Evolutionary conservation across 345 rosid species (phyloP).

Genomic region (Pistacia integerrima): DNA sequence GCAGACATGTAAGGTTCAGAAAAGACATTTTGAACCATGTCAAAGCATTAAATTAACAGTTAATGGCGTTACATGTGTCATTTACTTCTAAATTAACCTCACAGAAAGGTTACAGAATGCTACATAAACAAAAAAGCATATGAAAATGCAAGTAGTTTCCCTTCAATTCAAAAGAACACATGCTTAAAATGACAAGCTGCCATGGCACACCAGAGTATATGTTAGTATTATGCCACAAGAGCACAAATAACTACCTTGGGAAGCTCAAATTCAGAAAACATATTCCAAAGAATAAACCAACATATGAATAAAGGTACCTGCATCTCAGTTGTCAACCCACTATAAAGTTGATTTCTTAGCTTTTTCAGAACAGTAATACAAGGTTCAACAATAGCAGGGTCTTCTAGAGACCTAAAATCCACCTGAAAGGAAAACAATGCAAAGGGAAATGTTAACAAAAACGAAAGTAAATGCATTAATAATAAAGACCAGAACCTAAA

Average conservation of each 20-base stretch:
- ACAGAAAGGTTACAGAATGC: background rate
- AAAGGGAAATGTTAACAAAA: constrained; percentile 15
- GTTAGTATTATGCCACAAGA: background rate
- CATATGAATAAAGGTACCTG: constrained; percentile 57
- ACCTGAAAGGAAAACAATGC: constrained; percentile 52
- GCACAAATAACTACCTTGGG: background rate
- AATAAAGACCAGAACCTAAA: constrained; percentile 12
- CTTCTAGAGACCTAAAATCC: constrained; percentile 48
- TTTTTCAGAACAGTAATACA: constrained; percentile 67
- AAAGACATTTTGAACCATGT: too few species aligned
- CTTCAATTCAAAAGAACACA: background rate
- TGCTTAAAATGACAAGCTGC: background rate
- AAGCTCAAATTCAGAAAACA: constrained; percentile 11
- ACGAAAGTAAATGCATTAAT: background rate
- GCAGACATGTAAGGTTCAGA: too few species aligned
- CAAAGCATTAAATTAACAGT: too few species aligned
- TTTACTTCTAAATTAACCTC: background rate
- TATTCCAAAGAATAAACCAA: background rate
- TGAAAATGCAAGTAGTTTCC: background rate
- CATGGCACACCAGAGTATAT: background rate
- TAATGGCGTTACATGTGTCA: background rate
- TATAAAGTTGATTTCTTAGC: constrained; percentile 51
- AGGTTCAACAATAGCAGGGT: constrained; percentile 60
- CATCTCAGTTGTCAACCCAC: constrained; percentile 48
- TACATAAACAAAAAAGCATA: background rate